phyloP scores from a whole-genome alignment of 345 rosid genomes.

The Nephelium lappaceum region DNA sequence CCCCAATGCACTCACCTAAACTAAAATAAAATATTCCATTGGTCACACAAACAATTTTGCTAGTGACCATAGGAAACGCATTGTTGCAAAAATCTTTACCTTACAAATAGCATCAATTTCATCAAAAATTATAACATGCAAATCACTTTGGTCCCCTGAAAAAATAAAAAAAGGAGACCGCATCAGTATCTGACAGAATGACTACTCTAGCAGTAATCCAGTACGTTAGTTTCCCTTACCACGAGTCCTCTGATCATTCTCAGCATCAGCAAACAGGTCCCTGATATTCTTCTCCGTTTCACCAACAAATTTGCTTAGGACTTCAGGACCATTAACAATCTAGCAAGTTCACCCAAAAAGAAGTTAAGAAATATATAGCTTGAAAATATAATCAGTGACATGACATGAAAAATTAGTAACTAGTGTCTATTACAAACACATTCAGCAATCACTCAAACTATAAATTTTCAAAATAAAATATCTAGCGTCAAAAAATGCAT shows the following conservation, averaged over 20 bases:
- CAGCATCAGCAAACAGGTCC: conserved; percentile 97
- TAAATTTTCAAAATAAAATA: background rate
- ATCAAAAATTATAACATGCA: conserved; percentile 97
- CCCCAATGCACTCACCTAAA: background rate
- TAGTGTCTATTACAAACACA: background rate
- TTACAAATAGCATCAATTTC: conserved; percentile 99
- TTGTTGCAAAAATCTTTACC: conserved; percentile 48
- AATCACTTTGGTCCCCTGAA: conserved; percentile 91
- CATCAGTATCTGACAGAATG: conserved; percentile 18
- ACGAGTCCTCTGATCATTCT: conserved; percentile 77
- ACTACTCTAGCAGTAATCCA: conserved; percentile 18
- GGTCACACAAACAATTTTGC: background rate
- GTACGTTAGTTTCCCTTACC: conserved; percentile 51
- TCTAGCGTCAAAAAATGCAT: background rate
- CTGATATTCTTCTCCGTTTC: conserved; percentile 96
- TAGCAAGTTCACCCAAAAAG: conserved; percentile 35
- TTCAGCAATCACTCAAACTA: background rate
- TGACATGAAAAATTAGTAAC: background rate
- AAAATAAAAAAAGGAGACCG: conserved; percentile 23
- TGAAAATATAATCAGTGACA: background rate
- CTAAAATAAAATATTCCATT: background rate
- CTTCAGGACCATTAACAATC: conserved; percentile 99
- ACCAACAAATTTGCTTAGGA: conserved; percentile 97
- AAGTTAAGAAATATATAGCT: conserved; percentile 13
- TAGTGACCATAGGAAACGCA: background rate